Conservation (phyloP, 1,284 basidiomycete species). For the Sphaerobolus stellatus region DNA sequence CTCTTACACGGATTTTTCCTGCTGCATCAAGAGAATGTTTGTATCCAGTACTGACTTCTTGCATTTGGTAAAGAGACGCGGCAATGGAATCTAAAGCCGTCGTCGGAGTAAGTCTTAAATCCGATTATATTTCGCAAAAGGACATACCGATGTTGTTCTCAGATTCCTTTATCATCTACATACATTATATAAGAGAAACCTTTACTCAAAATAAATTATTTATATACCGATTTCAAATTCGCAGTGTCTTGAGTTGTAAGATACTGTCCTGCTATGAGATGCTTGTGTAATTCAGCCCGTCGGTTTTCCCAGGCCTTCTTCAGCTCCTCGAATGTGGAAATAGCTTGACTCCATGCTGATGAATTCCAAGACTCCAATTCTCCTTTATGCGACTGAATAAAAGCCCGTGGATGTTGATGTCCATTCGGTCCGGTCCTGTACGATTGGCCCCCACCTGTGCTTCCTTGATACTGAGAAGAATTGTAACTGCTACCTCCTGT, state of each 20-base stretch:
- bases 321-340: constrained; percentile 7
- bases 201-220: not conserved
- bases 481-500: not conserved
- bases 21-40: constrained; percentile 12
- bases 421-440: constrained; percentile 6
- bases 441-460: not conserved
- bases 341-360: constrained; percentile 6
- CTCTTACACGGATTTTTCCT: constrained; percentile 7
- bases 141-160: constrained; percentile 11
- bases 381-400: constrained; percentile 7
- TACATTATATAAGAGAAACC: not conserved
- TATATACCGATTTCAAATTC: constrained; percentile 7
- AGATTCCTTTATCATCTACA: constrained; percentile 7
- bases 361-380: constrained; percentile 12
- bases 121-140: not conserved
- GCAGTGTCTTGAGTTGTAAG: constrained; percentile 5
- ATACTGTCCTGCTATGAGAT: constrained; percentile 8
- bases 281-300: constrained; percentile 5
- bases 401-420: constrained; percentile 9
- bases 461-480: not conserved
- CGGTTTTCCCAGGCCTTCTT: constrained; percentile 9
- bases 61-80: constrained; percentile 10
- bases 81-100: constrained; percentile 3
- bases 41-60: constrained; percentile 9
- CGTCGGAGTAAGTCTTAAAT: not conserved